A percentile compares a stretch with the other conserved stretches of the same genome.
Evolutionary conservation across 441 rosid genomes (phyloP).

Genomic region (Pelargonium myrrhifolium): DNA sequence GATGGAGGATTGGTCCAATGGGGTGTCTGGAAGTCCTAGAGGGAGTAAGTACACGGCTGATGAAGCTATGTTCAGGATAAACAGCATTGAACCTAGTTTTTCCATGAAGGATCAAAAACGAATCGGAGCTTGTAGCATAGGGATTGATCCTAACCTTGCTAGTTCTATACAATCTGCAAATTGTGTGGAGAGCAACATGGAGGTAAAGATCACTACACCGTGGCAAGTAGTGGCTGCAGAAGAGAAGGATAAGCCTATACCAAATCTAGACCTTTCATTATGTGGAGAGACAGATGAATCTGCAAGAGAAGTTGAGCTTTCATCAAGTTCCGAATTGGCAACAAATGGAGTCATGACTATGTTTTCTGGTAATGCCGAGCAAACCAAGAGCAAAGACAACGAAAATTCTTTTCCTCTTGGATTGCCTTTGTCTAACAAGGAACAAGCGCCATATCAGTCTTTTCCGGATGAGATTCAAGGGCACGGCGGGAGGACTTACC

Average conservation of each 20-base stretch:
- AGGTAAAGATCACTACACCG: background rate
- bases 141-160: too few species aligned
- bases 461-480: background rate
- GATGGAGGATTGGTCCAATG: constrained; percentile 11
- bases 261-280: constrained; percentile 3
- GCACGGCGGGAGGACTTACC: background rate
- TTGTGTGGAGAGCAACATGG: background rate
- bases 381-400: too few species aligned
- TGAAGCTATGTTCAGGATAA: background rate
- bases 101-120: background rate
- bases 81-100: constrained; percentile 6
- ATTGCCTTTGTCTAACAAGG: background rate
- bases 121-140: background rate
- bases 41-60: background rate
- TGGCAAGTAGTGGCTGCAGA: background rate
- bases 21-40: constrained; percentile 1
- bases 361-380: too few species aligned
- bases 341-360: too few species aligned
- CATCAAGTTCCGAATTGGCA: constrained; percentile 10
- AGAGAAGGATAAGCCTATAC: background rate
- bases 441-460: background rate
- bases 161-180: too few species aligned
- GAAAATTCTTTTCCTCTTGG: background rate
- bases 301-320: constrained; percentile 20
- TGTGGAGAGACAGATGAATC: constrained; percentile 3